Evolutionary conservation across 139 green algal species (phyloP), one percentile per base, ranked within the genome.

Genomic region (Chlorella sp.): DNA sequence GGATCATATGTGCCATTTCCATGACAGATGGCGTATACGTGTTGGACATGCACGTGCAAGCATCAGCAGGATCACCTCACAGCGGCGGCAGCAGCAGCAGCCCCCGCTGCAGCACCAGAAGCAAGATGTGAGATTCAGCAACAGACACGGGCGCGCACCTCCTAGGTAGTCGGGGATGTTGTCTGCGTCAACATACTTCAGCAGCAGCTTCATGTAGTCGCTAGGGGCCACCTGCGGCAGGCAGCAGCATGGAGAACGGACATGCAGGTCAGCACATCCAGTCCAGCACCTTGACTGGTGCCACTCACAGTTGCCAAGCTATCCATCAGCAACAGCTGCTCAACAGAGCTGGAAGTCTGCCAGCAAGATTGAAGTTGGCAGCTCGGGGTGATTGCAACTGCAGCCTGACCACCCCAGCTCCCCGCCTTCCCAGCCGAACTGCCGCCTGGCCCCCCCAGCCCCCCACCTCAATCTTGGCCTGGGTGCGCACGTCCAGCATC

Each of bases 81-180:
- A 76, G 37, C 34, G 60, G 18, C 15, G 60, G 60, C 60, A 68
- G 60, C 60, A n/a, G n/a, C n/a, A n/a, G n/a, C n/a, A n/a, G n/a
- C n/a, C n/a, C n/a, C n/a, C n/a, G n/a, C n/a, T n/a, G n/a, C n/a
- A n/a, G n/a, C 48, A 57, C 7, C 48, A 57, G 48, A 5, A 57
- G 48, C 48, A 57, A 5, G 48, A 57, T 57, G 48, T 57, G 48
- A 57, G 7, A 57, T 9, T 9, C 48, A 57, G 53, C 53, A 32
- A 82, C 16, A 11, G 73, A 60, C 30, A 12, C 3, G 64, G 78
- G 18, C 34, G 42, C 37, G 14, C 48, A 73, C 96, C 97, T 0
- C 97, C 97, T 34, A 98, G 92, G 89, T 96, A 98, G 15, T 95
- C 94, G 0, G 96, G 96, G 40, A 99, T 92, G 90, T 94, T 95